Percentiles rank a stretch among this genome's conserved stretches.
phyloP scores from a whole-genome alignment of 768 basidiomycete genomes.

The Dioszegia hungarica region DNA sequence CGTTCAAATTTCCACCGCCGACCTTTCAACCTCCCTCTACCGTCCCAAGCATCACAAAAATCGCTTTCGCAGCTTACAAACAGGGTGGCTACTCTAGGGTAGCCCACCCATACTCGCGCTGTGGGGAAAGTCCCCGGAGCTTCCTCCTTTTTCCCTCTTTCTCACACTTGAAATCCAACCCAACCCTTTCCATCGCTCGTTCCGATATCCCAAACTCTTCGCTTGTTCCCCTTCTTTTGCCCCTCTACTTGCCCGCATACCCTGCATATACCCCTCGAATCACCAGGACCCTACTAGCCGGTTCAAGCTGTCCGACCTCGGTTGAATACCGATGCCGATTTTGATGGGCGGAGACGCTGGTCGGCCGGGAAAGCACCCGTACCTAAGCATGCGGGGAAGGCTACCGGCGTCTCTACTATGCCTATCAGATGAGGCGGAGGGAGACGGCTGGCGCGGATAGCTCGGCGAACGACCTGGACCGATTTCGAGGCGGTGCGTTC shows the following conservation, averaged over 20 bases:
- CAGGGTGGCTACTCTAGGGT: constrained; percentile 5
- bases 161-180: neutral
- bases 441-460: too few relatives aligned
- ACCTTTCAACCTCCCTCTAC: too few relatives aligned
- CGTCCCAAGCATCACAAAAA: constrained; percentile 20
- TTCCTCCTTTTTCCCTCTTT: constrained; percentile 6
- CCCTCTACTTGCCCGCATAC: neutral
- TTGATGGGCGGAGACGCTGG: neutral
- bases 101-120: constrained; percentile 18
- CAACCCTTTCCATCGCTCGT: neutral
- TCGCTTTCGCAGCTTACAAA: constrained; percentile 31
- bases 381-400: constrained; percentile 23
- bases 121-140: constrained; percentile 45
- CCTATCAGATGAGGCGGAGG: neutral
- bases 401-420: too few relatives aligned
- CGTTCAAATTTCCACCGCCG: constrained; percentile 6
- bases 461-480: constrained; percentile 8
- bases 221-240: constrained; percentile 2
- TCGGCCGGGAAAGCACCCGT: constrained; percentile 26
- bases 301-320: neutral
- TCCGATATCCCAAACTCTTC: constrained; percentile 1
- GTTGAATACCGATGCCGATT: neutral
- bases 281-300: constrained; percentile 4
- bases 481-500: neutral
- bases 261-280: neutral